Evolutionary conservation across 78 protist species (phyloP), one percentile per base, ranked within the genome.

Genomic region (Monocercomonoides exilis): DNA sequence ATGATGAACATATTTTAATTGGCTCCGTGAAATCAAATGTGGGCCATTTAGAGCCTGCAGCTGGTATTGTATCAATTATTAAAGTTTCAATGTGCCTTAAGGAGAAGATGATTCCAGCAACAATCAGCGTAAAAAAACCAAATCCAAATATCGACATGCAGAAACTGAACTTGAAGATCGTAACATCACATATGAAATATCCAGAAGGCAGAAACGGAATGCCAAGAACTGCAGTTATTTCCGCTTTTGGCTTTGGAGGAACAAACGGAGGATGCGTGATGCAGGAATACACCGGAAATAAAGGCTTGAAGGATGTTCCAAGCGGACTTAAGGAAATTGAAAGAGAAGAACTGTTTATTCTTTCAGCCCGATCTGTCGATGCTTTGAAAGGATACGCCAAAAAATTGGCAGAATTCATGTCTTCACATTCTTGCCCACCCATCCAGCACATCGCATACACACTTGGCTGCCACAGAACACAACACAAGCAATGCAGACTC

Each of bases 21-120:
- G 85, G 85, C 85, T 82, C 85, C 54, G 45, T 42, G n/a, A 82
- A 82, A 44, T 42, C 44, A 0, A 82, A 82, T 44, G 43, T 82
- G 32, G 85, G 85, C 3, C 85, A 82, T 43, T 34, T 43, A 33
- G 45, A 42, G 1, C 46, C 85, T 0, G 85, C 44, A 34, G 85
- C 85, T 33, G 85, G 85, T 41, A 82, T 82, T 44, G 85, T 44
- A 32, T 82, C 85, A n/a, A 21, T 82, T 54, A 82, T 82, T 44
- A 82, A 82, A 44, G 45, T 82, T 32, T 4, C 32, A n/a, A 4
- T 82, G 42, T 4, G 43, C 63, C 6, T 82, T 29, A 33, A 82
- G n/a, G 77, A 82, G 36, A 6, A 44, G 41, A 34, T 43, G 5
- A 36, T 82, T 29, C 64, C 46, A 0, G 42, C 85, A n/a, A 42